Conservation (phyloP, 1,139 yeast genomes). For the Eremothecium gossypii region DNA sequence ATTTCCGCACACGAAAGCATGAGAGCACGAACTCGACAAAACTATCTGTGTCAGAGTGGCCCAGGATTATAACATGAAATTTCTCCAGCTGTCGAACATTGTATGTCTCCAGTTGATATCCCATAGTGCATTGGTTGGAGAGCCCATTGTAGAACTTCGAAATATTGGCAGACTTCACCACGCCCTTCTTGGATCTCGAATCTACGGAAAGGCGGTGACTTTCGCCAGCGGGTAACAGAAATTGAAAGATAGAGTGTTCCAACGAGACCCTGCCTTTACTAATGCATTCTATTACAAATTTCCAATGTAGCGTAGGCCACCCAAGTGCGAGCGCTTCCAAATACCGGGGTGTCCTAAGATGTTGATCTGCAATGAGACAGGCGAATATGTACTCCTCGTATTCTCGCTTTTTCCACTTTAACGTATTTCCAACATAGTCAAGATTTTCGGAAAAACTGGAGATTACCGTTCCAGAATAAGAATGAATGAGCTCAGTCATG, state of each 20-base stretch:
- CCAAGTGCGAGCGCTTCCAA: conserved; percentile 80
- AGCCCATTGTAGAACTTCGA: conserved; percentile 31
- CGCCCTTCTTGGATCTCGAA: conserved; percentile 16
- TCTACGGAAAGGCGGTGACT: conserved; percentile 17
- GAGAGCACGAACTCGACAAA: conserved; percentile 23
- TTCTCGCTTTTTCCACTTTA: conserved; percentile 9
- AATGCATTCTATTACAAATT: conserved; percentile 50
- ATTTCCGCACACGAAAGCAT: conserved; percentile 16
- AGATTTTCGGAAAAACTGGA: conserved; percentile 24
- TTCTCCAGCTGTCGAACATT: conserved; percentile 9
- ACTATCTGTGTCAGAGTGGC: conserved; percentile 20
- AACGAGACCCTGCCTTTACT: conserved; percentile 20
- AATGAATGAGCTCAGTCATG: conserved; percentile 29
- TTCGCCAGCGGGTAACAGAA: conserved; percentile 66
- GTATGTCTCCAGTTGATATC: conserved; percentile 13
- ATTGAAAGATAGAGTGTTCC: conserved; percentile 34
- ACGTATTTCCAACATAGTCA: conserved; percentile 5
- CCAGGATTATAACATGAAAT: conserved; percentile 20
- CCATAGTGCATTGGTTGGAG: conserved; percentile 8
- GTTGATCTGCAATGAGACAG: conserved; percentile 52
- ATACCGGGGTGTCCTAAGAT: conserved; percentile 63
- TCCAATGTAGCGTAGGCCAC: conserved; percentile 73
- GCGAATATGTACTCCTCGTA: conserved; percentile 38
- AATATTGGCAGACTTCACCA: conserved; percentile 28
- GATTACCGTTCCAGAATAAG: conserved; percentile 46